phyloP scores from a whole-genome alignment of 2,329 filamentous ascomycete species.

The Arthrocladium fulminans region DNA sequence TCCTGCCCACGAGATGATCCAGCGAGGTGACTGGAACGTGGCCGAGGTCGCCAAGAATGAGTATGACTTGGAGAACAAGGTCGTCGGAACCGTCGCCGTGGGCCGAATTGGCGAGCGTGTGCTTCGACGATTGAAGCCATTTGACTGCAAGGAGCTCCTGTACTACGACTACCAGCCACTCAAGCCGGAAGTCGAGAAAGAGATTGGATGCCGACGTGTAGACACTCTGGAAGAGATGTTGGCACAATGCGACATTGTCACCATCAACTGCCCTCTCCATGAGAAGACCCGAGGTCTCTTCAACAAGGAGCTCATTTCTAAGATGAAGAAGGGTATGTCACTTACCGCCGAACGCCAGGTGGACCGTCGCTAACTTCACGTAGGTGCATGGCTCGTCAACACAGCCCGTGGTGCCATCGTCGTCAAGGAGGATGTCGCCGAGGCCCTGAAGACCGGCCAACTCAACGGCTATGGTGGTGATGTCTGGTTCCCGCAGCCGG shows the following conservation, averaged over 20 bases:
- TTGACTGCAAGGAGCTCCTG: conserved; percentile 98
- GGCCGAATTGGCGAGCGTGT: conserved; percentile 98
- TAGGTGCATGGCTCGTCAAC: conserved; percentile 93
- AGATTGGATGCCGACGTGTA: conserved; percentile 90
- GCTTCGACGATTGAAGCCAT: conserved; percentile 86
- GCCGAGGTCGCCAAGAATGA: conserved; percentile 96
- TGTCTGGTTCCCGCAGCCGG: conserved; percentile 92
- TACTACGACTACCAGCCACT: conserved; percentile 99
- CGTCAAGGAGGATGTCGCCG: conserved; percentile 97
- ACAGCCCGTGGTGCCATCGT: conserved; percentile 97
- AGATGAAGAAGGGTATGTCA: conserved; percentile 88
- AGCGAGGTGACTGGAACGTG: conserved; percentile 85
- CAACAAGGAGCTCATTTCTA: conserved; percentile 95
- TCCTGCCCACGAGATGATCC: conserved; percentile 89
- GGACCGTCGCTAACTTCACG: neutral
- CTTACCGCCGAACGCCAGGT: neutral
- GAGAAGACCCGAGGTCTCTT: conserved; percentile 95
- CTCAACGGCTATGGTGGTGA: conserved; percentile 43
- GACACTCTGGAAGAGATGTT: conserved; percentile 88
- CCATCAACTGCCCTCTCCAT: conserved; percentile 98
- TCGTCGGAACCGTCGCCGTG: conserved; percentile 93
- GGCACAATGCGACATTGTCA: conserved; percentile 89
- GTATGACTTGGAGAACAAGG: conserved; percentile 94
- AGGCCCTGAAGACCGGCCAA: conserved; percentile 82
- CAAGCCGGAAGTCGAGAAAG: conserved; percentile 72